Evolutionary conservation across 2,329 filamentous ascomycete species (phyloP).

Genomic region (Phaeoacremonium minimum): DNA sequence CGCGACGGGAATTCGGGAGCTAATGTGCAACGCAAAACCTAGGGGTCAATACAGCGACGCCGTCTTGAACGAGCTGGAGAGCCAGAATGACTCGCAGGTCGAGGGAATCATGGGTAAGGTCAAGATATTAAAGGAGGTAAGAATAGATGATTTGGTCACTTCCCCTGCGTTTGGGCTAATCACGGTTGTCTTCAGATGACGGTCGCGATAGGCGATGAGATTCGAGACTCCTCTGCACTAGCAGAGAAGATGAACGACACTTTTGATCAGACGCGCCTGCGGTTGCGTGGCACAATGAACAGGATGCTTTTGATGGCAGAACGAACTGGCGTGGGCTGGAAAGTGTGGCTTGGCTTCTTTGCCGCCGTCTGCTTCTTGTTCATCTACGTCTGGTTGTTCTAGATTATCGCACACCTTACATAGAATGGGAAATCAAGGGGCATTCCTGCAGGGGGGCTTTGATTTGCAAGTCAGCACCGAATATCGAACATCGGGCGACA

Average conservation of each 20-base stretch:
- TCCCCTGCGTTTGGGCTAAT: slow-evolving; percentile 1
- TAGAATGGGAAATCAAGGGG: too few relatives aligned
- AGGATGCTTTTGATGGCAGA: slow-evolving; percentile 96
- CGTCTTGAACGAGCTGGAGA: slow-evolving; percentile 88
- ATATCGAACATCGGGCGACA: too few relatives aligned
- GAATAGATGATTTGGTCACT: slow-evolving; percentile 20
- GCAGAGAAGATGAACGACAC: slow-evolving; percentile 94
- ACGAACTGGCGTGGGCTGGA: slow-evolving; percentile 92
- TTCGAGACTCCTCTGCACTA: slow-evolving; percentile 80
- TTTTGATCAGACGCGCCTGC: slow-evolving; percentile 79
- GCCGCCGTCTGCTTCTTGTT: slow-evolving; percentile 78
- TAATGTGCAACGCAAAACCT: too few relatives aligned
- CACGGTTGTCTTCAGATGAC: slow-evolving; percentile 60
- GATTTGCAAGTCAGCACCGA: too few relatives aligned
- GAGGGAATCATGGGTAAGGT: slow-evolving; percentile 91
- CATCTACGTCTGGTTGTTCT: slow-evolving; percentile 89
- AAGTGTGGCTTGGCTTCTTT: slow-evolving; percentile 89
- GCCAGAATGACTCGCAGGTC: slow-evolving; percentile 88
- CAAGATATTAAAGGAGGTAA: slow-evolving; percentile 79
- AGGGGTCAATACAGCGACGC: slow-evolving; percentile 91
- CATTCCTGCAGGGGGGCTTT: too few relatives aligned
- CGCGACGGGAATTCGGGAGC: too few relatives aligned
- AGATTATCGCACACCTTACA: too few relatives aligned
- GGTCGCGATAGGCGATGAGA: slow-evolving; percentile 89
- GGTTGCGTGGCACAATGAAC: slow-evolving; percentile 90